These are phyloP conservation scores for Verticillium longisporum DNA, from an alignment of 2,329 filamentous ascomycete genomes.

Conservation along the genomic window DNA sequence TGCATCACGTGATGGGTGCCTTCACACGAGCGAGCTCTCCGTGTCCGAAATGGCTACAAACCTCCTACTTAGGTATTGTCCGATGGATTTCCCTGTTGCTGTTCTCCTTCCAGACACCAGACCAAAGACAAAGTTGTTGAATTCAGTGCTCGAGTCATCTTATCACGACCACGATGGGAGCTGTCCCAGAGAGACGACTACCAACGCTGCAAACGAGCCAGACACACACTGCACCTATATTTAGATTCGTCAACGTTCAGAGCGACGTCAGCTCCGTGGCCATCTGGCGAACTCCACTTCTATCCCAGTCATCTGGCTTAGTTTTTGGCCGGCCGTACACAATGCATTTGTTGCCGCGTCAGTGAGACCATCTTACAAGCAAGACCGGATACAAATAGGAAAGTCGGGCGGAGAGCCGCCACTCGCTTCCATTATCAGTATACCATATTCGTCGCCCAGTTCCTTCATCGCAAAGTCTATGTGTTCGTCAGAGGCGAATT, in stretches of 20 bases:
- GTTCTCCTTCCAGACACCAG: too few relatives aligned
- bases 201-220: too few relatives aligned
- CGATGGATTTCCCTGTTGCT: too few relatives aligned
- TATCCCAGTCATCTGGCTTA: neutral
- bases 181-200: too few relatives aligned
- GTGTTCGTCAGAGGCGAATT: conserved; percentile 8
- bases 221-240: too few relatives aligned
- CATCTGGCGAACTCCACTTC: neutral
- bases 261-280: too few relatives aligned
- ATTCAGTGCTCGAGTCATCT: too few relatives aligned
- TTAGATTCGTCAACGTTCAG: too few relatives aligned
- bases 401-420: neutral
- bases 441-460: conserved; percentile 7
- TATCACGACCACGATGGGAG: too few relatives aligned
- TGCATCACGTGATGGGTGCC: neutral
- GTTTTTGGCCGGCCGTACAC: conserved; percentile 1
- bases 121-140: too few relatives aligned
- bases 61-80: too few relatives aligned
- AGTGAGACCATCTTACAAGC: neutral
- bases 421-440: neutral
- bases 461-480: conserved; percentile 7
- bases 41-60: too few relatives aligned
- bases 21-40: neutral
- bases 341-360: neutral
- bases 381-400: neutral